A percentile compares a stretch with the other conserved stretches of the same genome.
Conservation (phyloP, 352 stramenopile species). For the Phytophthora idaei region DNA sequence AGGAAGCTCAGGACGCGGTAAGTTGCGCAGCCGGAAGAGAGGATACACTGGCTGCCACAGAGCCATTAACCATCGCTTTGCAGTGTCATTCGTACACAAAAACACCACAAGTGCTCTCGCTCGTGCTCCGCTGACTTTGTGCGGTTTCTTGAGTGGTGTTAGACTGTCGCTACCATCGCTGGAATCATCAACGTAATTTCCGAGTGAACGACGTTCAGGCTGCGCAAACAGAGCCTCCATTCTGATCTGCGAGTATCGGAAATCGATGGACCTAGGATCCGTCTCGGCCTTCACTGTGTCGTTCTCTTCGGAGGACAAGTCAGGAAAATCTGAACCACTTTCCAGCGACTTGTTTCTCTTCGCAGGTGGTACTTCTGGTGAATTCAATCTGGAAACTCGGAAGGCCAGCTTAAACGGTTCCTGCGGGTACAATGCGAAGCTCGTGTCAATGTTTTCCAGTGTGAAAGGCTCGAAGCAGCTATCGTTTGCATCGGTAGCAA, state of each 20-base stretch:
- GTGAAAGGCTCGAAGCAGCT: slow-evolving; percentile 48
- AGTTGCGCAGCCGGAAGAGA: slow-evolving; percentile 69
- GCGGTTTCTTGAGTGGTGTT: slow-evolving; percentile 29
- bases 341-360: slow-evolving; percentile 6
- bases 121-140: slow-evolving; percentile 10
- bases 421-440: slow-evolving; percentile 41
- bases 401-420: slow-evolving; percentile 76
- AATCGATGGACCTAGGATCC: slow-evolving; percentile 65
- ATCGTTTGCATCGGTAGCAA: slow-evolving; percentile 47
- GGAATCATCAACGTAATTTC: slow-evolving; percentile 22
- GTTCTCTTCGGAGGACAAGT: slow-evolving; percentile 14
- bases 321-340: slow-evolving; percentile 4
- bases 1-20: slow-evolving; percentile 31
- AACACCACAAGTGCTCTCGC: slow-evolving; percentile 32
- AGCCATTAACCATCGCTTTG: slow-evolving; percentile 29
- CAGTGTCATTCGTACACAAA: slow-evolving; percentile 38
- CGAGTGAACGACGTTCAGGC: slow-evolving; percentile 26
- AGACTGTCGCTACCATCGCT: slow-evolving; percentile 33
- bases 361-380: background rate
- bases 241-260: slow-evolving; percentile 76
- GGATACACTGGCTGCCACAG: slow-evolving; percentile 59
- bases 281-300: slow-evolving; percentile 32
- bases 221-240: slow-evolving; percentile 78
- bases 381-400: slow-evolving; percentile 45
- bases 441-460: slow-evolving; percentile 34